Evolutionary conservation across 805 yeast genomes (phyloP).

Genomic region (Candida montana): DNA sequence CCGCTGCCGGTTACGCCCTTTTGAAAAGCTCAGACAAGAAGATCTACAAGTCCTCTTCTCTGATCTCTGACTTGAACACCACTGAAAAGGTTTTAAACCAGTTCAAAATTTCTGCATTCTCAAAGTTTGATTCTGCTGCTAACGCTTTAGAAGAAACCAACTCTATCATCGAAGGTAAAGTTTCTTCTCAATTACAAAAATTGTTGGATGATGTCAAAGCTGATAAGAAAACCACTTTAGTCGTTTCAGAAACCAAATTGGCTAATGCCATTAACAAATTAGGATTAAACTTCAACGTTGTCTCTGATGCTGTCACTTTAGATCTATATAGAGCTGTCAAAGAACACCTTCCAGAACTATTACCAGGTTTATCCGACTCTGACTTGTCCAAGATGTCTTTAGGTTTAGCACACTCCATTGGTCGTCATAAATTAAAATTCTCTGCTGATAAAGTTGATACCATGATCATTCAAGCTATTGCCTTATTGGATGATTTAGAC

Average conservation of each 20-base stretch:
- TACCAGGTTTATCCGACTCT: slow-evolving; percentile 86
- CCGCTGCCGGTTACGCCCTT: slow-evolving; percentile 98
- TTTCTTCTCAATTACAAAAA: slow-evolving; percentile 73
- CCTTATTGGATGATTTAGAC: slow-evolving; percentile 92
- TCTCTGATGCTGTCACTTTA: slow-evolving; percentile 90
- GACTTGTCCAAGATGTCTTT: slow-evolving; percentile 91
- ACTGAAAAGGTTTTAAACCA: slow-evolving; percentile 84
- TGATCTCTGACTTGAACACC: slow-evolving; percentile 71
- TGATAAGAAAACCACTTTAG: slow-evolving; percentile 79
- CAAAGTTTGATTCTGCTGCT: slow-evolving; percentile 91
- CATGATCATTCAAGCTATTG: slow-evolving; percentile 98
- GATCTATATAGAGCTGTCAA: slow-evolving; percentile 95
- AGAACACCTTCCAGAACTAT: slow-evolving; percentile 86
- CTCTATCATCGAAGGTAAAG: slow-evolving; percentile 89
- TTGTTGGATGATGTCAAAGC: slow-evolving; percentile 70
- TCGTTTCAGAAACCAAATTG: slow-evolving; percentile 91
- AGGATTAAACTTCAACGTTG: slow-evolving; percentile 80
- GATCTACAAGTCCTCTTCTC: slow-evolving; percentile 76
- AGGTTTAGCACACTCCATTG: slow-evolving; percentile 97
- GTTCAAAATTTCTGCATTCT: slow-evolving; percentile 92
- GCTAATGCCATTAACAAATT: slow-evolving; percentile 95
- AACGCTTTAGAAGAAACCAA: slow-evolving; percentile 94
- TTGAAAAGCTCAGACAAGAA: slow-evolving; percentile 97
- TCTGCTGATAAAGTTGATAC: slow-evolving; percentile 98
- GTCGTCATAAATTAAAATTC: slow-evolving; percentile 96